These are phyloP conservation scores for Pilaira anomala DNA, from an alignment of 192 early-diverging fungal species.

Conservation along the genomic window DNA sequence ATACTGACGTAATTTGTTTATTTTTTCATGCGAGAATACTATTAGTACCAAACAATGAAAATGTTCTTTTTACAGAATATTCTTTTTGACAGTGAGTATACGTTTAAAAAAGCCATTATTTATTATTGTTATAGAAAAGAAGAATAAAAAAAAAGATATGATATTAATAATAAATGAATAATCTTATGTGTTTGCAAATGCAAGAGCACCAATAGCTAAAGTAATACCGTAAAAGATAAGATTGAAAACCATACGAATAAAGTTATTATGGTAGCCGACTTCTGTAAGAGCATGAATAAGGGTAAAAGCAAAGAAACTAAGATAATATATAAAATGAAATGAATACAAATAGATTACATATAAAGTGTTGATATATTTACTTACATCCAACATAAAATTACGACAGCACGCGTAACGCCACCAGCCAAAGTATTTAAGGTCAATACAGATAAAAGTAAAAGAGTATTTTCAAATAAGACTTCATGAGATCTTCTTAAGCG, in stretches of 20 bases:
- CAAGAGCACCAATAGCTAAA: slow-evolving; percentile 23
- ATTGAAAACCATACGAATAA: slow-evolving; percentile 14
- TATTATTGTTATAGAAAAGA: too few relatives aligned
- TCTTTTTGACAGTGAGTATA: too few relatives aligned
- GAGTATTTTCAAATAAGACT: slow-evolving; percentile 23
- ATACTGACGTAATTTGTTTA: too few relatives aligned
- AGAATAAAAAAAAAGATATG: background rate
- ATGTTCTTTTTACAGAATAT: too few relatives aligned
- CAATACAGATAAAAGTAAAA: slow-evolving; percentile 36
- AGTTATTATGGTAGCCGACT: slow-evolving; percentile 1
- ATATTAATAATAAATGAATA: background rate
- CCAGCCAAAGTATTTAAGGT: slow-evolving; percentile 33
- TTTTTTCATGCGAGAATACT: too few relatives aligned
- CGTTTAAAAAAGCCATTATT: too few relatives aligned
- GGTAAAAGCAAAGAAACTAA: slow-evolving; percentile 24
- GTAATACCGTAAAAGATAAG: slow-evolving; percentile 22
- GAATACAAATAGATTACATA: too few relatives aligned
- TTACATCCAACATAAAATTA: slow-evolving; percentile 38
- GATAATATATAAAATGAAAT: background rate
- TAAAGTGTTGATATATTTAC: too few relatives aligned
- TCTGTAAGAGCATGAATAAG: slow-evolving; percentile 14
- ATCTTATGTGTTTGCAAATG: slow-evolving; percentile 16
- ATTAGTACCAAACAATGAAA: too few relatives aligned
- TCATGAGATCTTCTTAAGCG: slow-evolving; percentile 20
- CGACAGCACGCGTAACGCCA: slow-evolving; percentile 31